Evolutionary conservation across 176 grass and related monocot species (phyloP), one percentile per base, ranked within the genome.

Genomic region (Musa schizocarpa): DNA sequence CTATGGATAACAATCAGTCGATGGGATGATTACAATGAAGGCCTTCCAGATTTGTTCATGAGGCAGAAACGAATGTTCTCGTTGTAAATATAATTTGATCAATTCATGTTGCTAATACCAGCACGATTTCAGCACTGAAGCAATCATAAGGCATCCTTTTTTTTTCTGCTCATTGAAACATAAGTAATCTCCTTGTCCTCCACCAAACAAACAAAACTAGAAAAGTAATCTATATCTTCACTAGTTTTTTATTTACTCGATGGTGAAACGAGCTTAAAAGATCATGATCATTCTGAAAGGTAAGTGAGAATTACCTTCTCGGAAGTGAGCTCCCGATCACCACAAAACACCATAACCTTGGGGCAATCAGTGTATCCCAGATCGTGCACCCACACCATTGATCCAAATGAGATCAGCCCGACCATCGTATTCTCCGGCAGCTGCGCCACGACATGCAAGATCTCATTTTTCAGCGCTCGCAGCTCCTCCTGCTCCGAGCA

Each of bases 341-440:
- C 91, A 14, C 80, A 81, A 27, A 99, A 76, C 53, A 99, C 88
- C 11, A 95, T 69, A 63, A 88, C 86, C 81, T 83, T 85, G 23
- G 96, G 76, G 73, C 88, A 92, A 43, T 86, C 86, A 3, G 86
- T 88, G 23, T 88, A 94, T 59, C 77, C 82, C 3, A 99, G 86
- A 86, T 99, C 90, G 54, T 94, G 88, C 66, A 99, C 85, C 78
- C 82, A 94, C n/a, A 99, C 95, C 13, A 90, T 94, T 1, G 86
- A 87, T 0, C 86, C 83, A 52, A 94, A 99, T 3, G 95, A 87
- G n/a, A 99, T 81, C 26, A 99, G 77, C 1, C 86, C 86, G 4
- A 92, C 88, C 81, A 86, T 77, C 13, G 85, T 61, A 2, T 77
- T 77, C 73, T 99, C 96, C 0, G 91, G 95, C 72, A 99, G 83